A percentile compares a stretch with the other conserved stretches of the same genome.
Evolutionary conservation across 1,284 basidiomycete species (phyloP).

Genomic region (Ceratobasidium theobromae): DNA sequence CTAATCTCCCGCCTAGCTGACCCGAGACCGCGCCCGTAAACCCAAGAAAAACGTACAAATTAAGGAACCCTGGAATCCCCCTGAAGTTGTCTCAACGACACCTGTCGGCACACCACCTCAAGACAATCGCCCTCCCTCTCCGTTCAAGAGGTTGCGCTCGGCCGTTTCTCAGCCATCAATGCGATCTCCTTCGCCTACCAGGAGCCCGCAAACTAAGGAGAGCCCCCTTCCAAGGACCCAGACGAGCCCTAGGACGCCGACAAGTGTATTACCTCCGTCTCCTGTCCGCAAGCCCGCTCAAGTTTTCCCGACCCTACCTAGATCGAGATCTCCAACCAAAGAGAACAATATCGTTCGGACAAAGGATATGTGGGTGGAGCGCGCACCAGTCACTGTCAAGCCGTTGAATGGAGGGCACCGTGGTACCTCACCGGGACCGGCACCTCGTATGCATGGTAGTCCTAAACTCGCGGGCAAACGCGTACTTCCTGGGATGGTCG

Average conservation of each 20-base stretch:
- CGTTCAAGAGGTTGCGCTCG: constrained; percentile 10
- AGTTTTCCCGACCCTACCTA: constrained; percentile 3
- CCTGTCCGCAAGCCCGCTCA: constrained; percentile 19
- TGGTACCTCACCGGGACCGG: background rate
- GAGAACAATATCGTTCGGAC: constrained; percentile 21
- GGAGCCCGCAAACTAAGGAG: background rate
- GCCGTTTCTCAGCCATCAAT: constrained; percentile 12
- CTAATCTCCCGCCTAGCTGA: constrained; percentile 31
- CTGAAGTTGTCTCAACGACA: constrained; percentile 1
- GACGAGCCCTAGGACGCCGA: background rate
- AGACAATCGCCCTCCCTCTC: constrained; percentile 7
- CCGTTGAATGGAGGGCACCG: background rate
- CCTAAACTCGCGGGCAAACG: constrained; percentile 38
- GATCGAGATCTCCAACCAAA: background rate
- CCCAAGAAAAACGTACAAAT: constrained; percentile 30
- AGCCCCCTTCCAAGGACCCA: background rate
- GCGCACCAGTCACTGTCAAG: constrained; percentile 30
- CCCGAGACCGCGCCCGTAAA: constrained; percentile 37
- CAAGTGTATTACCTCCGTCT: background rate
- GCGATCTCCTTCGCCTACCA: constrained; percentile 14
- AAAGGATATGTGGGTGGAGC: constrained; percentile 31
- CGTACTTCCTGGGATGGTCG: constrained; percentile 48
- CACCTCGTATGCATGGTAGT: background rate
- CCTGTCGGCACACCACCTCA: constrained; percentile 18
- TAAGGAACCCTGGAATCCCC: constrained; percentile 5